phyloP scores from a whole-genome alignment of 164 flowering plant genomes.

The Aristolochia californica region DNA sequence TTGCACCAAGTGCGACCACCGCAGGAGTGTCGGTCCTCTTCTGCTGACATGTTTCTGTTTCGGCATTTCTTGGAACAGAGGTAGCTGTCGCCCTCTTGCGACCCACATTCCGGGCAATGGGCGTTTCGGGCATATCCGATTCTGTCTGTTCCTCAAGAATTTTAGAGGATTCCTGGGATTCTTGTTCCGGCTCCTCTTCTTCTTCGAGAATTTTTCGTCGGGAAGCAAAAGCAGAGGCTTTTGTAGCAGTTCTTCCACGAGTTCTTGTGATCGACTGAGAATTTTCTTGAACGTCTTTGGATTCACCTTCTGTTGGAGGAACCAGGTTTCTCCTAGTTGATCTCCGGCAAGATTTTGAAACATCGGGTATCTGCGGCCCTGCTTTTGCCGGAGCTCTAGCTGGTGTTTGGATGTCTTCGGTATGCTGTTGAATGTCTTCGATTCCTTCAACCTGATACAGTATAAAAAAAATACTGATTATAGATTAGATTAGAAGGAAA shows the following conservation, averaged over 20 bases:
- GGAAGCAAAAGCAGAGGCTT: background rate
- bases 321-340: constrained; percentile 7
- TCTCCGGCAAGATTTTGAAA: constrained; percentile 9
- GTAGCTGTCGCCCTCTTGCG: constrained; percentile 4
- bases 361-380: constrained; percentile 1
- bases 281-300: constrained; percentile 1
- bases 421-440: constrained; percentile 7
- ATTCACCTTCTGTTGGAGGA: constrained; percentile 2
- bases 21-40: constrained; percentile 1
- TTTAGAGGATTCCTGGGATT: background rate
- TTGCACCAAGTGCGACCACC: background rate
- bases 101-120: constrained; percentile 2
- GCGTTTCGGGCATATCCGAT: constrained; percentile 6
- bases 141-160: background rate
- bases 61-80: constrained; percentile 5
- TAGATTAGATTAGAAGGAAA: background rate
- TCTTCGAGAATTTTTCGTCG: constrained; percentile 6
- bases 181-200: constrained; percentile 7
- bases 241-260: constrained; percentile 6
- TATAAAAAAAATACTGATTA: background rate
- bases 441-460: constrained; percentile 18
- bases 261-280: constrained; percentile 5
- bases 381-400: background rate
- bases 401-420: background rate
- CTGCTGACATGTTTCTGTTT: background rate